Evolutionary conservation across 1,284 basidiomycete species (phyloP), one percentile per base, ranked within the genome.

Genomic region (Moniliophthora roreri): DNA sequence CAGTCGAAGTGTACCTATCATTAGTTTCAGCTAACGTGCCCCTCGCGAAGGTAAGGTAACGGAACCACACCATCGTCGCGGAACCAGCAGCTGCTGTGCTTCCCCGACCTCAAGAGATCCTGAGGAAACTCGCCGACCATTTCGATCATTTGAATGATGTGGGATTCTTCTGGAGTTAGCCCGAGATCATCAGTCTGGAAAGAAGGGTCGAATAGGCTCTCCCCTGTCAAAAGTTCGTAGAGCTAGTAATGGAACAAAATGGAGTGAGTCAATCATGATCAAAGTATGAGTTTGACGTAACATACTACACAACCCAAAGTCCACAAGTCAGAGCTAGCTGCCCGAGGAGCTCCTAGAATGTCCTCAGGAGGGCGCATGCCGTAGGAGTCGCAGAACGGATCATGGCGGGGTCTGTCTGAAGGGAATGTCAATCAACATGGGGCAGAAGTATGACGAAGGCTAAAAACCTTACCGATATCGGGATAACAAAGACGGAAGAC

Each of bases 81-180:
- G 42, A 67, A 64, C 65, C 64, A 67, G 15, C 53, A 51, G 10
- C 42, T 24, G 18, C 56, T 58, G 38, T 57, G 49, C 41, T 54
- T 51, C n/a, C 63, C 64, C 20, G 49, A 28, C 10, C 39, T 26
- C 7, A 66, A 20, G 23, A 66, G n/a, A 21, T 64, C 58, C 2
- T 13, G 18, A 1, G 62, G 64, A 20, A 67, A 59, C 21, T 58
- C 51, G 4, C 64, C 65, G 7, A 61, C 50, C 6, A 64, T 35
- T 50, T 65, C 64, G 21, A 63, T 62, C 20, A 65, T 67, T 47
- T 67, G 64, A 26, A 67, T 65, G 8, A 67, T 47, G 40, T 65
- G 63, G 13, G 65, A 66, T 51, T 65, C 64, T 51, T 65, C 63
- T 9, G 55, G 37, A 3, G 62, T 54, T 9, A 65, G 56, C 6